Evolutionary conservation across 2,329 filamentous ascomycete species (phyloP).

Genomic region (Penicillium verrucosum): DNA sequence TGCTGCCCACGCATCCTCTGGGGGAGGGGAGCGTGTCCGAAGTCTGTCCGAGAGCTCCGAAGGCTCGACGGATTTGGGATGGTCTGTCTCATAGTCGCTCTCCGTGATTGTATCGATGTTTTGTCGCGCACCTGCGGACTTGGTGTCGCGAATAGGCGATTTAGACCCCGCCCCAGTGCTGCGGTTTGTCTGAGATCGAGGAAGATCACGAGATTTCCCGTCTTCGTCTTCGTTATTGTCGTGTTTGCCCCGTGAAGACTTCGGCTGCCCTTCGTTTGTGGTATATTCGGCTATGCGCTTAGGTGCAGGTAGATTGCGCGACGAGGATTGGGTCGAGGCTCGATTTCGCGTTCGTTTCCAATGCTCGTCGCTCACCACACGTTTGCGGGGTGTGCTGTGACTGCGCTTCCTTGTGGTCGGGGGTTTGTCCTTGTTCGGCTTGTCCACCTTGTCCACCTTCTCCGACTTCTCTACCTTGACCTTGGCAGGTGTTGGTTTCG

Average conservation of each 20-base stretch:
- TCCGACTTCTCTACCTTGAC: constrained; percentile 27
- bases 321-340: constrained; percentile 39
- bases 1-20: constrained; percentile 34
- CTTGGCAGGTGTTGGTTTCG: constrained; percentile 23
- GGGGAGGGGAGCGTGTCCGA: constrained; percentile 27
- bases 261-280: constrained; percentile 29
- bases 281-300: constrained; percentile 45
- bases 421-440: constrained; percentile 16
- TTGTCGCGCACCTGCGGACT: constrained; percentile 14
- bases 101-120: constrained; percentile 21
- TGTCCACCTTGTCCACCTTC: constrained; percentile 7
- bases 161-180: constrained; percentile 26
- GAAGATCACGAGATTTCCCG: constrained; percentile 21
- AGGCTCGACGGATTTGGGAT: constrained; percentile 21
- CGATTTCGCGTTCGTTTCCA: constrained; percentile 61
- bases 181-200: constrained; percentile 28
- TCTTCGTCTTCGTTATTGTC: constrained; percentile 27
- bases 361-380: constrained; percentile 88
- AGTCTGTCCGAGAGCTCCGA: constrained; percentile 24
- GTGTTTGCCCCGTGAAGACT: constrained; percentile 26
- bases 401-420: constrained; percentile 36
- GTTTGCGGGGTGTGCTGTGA: constrained; percentile 74
- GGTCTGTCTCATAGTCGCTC: constrained; percentile 23
- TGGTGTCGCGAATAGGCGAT: constrained; percentile 25
- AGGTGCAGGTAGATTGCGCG: constrained; percentile 40